A percentile compares a stretch with the other conserved stretches of the same genome.
phyloP scores from a whole-genome alignment of 306 rosid genomes.

The Fragaria ananassa region DNA sequence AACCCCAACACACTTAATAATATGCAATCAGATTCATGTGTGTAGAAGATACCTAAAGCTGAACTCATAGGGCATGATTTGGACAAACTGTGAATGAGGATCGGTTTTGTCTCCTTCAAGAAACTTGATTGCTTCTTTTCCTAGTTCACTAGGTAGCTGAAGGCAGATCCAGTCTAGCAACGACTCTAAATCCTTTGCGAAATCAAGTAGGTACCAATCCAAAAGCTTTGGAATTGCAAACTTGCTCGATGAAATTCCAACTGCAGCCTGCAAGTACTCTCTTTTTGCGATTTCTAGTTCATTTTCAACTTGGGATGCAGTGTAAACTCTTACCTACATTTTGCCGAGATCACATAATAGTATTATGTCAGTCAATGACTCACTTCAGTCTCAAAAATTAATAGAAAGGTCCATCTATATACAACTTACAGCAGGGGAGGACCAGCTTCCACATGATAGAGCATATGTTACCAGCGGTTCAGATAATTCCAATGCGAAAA shows the following conservation, averaged over 20 bases:
- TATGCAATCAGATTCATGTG: constrained; percentile 37
- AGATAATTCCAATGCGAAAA: constrained; percentile 74
- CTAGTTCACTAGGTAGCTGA: constrained; percentile 75
- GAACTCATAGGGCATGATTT: constrained; percentile 80
- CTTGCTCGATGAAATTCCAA: constrained; percentile 62
- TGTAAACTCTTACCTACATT: constrained; percentile 87
- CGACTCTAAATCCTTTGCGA: constrained; percentile 89
- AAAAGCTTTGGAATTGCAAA: constrained; percentile 75
- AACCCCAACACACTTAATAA: constrained; percentile 27
- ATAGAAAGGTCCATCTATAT: neutral
- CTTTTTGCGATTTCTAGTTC: constrained; percentile 83
- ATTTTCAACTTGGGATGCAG: constrained; percentile 79
- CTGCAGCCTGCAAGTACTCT: constrained; percentile 81
- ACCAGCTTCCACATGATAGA: constrained; percentile 95
- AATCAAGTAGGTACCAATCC: constrained; percentile 85
- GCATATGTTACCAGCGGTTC: constrained; percentile 96
- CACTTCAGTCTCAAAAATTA: neutral
- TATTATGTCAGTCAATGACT: constrained; percentile 9
- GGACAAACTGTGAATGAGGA: constrained; percentile 67
- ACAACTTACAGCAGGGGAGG: constrained; percentile 93
- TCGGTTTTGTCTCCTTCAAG: constrained; percentile 56
- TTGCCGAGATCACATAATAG: constrained; percentile 21
- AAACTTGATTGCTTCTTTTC: constrained; percentile 79
- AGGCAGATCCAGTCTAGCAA: constrained; percentile 93
- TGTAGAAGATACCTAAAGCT: constrained; percentile 83